Conservation (phyloP, 352 stramenopile genomes). For the Phytopythium delawarense region DNA sequence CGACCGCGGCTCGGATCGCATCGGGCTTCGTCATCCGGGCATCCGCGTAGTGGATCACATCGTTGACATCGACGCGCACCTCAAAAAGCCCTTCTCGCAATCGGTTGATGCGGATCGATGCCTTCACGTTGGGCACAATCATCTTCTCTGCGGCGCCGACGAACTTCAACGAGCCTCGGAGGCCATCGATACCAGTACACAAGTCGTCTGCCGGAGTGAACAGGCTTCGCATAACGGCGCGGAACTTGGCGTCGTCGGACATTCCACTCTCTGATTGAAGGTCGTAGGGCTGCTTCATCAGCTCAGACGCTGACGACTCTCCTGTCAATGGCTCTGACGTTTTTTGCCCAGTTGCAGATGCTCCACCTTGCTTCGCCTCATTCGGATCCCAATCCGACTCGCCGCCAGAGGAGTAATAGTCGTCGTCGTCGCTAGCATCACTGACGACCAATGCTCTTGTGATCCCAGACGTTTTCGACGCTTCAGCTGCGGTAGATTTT, state of each 20-base stretch:
- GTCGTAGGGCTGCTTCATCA: conserved; percentile 43
- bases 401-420: conserved; percentile 48
- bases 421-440: conserved; percentile 54
- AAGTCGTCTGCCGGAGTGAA: conserved; percentile 65
- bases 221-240: conserved; percentile 67
- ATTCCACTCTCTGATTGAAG: conserved; percentile 34
- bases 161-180: conserved; percentile 63
- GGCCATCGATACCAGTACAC: conserved; percentile 47
- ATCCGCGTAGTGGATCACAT: conserved; percentile 47
- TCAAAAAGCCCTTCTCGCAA: conserved; percentile 54
- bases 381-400: conserved; percentile 30
- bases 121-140: conserved; percentile 65
- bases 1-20: conserved; percentile 57
- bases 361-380: conserved; percentile 15
- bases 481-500: background rate
- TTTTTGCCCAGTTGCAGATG: background rate
- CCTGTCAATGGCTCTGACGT: background rate
- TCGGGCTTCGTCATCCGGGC: conserved; percentile 41
- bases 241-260: conserved; percentile 54
- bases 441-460: conserved; percentile 60
- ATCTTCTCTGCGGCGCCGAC: conserved; percentile 32
- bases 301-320: conserved; percentile 14
- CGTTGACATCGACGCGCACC: conserved; percentile 60
- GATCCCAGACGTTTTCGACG: conserved; percentile 12
- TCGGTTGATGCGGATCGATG: conserved; percentile 60